phyloP scores from a whole-genome alignment of 2,329 filamentous ascomycete genomes.

The Didymella pinodella region DNA sequence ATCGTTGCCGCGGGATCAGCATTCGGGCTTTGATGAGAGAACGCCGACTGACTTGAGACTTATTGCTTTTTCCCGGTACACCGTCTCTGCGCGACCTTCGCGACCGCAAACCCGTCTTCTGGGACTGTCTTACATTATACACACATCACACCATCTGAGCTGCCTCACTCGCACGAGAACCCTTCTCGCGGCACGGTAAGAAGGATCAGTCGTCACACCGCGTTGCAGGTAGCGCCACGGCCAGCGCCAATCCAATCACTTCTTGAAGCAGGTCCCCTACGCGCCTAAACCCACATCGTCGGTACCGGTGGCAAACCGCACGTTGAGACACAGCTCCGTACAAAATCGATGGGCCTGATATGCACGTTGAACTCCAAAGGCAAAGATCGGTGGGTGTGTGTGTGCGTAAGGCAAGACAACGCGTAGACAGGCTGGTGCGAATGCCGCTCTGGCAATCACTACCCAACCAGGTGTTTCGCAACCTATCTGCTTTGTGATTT shows the following conservation, averaged over 20 bases:
- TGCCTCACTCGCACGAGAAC: slow-evolving; percentile 16
- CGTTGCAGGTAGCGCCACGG: slow-evolving; percentile 12
- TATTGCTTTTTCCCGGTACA: slow-evolving; percentile 15
- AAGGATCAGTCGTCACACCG: slow-evolving; percentile 9
- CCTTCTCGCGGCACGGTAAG: slow-evolving; percentile 7
- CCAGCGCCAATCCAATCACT: slow-evolving; percentile 20
- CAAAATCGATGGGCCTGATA: slow-evolving; percentile 3
- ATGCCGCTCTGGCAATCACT: slow-evolving; percentile 7
- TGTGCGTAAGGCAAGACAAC: slow-evolving; percentile 13
- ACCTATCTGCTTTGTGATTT: slow-evolving; percentile 13
- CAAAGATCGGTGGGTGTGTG: neutral
- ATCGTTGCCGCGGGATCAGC: neutral
- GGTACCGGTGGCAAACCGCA: slow-evolving; percentile 10
- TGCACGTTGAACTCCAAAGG: neutral
- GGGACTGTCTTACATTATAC: slow-evolving; percentile 20
- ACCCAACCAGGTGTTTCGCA: slow-evolving; percentile 1
- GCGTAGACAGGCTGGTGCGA: slow-evolving; percentile 13
- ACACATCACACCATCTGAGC: slow-evolving; percentile 14
- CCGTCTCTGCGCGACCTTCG: slow-evolving; percentile 10
- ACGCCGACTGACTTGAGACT: neutral
- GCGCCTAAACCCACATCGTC: slow-evolving; percentile 14
- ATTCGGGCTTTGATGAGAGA: neutral
- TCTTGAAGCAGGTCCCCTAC: slow-evolving; percentile 1
- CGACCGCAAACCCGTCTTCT: slow-evolving; percentile 18
- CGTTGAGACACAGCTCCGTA: slow-evolving; percentile 13